Percentiles rank a stretch among this genome's conserved stretches.
phyloP scores from a whole-genome alignment of 2,329 filamentous ascomycete genomes.

The Ophiostoma fasciatum region DNA sequence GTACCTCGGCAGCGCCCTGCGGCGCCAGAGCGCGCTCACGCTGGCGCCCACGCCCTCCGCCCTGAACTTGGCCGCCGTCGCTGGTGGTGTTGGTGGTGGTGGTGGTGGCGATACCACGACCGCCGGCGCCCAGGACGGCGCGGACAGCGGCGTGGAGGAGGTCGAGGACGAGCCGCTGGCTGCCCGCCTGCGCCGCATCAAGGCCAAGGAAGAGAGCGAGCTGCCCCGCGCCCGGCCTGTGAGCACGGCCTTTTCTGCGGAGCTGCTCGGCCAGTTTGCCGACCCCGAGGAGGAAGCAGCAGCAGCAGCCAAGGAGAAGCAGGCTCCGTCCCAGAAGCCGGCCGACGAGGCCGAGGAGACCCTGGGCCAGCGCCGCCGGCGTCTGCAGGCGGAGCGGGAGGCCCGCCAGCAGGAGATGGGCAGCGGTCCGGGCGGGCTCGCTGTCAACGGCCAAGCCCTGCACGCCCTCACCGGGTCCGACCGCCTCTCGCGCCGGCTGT shows the following conservation, averaged over 20 bases:
- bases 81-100: too few relatives aligned
- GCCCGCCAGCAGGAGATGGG: constrained; percentile 42
- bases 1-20: constrained; percentile 17
- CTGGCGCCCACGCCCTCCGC: constrained; percentile 18
- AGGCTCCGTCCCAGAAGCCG: constrained; percentile 12
- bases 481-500: constrained; percentile 29
- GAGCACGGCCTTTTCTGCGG: constrained; percentile 50
- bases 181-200: constrained; percentile 49
- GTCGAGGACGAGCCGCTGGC: constrained; percentile 52
- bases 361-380: constrained; percentile 58
- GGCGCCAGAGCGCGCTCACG: constrained; percentile 30
- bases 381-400: constrained; percentile 56
- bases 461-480: constrained; percentile 14
- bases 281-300: constrained; percentile 24
- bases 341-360: constrained; percentile 53
- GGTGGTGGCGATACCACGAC: too few relatives aligned
- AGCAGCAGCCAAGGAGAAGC: constrained; percentile 17
- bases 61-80: constrained; percentile 11
- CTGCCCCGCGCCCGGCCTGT: constrained; percentile 43
- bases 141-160: constrained; percentile 30
- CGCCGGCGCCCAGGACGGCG: too few relatives aligned
- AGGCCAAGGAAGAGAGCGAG: constrained; percentile 34
- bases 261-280: constrained; percentile 52
- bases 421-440: constrained; percentile 19
- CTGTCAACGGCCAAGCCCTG: constrained; percentile 13